Percentiles rank a stretch among this genome's conserved stretches.
These are phyloP conservation scores for Papiliotrema nemorosa DNA, from an alignment of 1,284 basidiomycete species.

Conservation along the genomic window DNA sequence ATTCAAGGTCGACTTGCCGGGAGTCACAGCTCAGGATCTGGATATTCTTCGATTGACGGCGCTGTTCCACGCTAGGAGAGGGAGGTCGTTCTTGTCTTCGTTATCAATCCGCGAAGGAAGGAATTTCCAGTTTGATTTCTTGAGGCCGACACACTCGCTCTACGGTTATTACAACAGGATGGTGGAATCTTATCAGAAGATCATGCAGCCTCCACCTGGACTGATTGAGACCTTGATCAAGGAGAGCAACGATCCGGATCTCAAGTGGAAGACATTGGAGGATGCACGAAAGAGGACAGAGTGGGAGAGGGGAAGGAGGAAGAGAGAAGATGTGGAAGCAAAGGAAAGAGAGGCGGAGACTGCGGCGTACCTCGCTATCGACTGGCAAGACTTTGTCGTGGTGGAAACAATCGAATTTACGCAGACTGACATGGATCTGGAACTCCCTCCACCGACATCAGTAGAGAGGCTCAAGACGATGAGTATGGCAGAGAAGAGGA, in stretches of 20 bases:
- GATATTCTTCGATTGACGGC: constrained; percentile 90
- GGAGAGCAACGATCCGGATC: constrained; percentile 57
- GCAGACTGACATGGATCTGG: constrained; percentile 80
- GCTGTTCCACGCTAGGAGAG: constrained; percentile 88
- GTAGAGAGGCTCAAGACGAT: constrained; percentile 93
- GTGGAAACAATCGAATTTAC: constrained; percentile 99
- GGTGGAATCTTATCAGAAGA: constrained; percentile 92
- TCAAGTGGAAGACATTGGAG: constrained; percentile 73
- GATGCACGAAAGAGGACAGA: constrained; percentile 73
- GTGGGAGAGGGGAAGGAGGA: constrained; percentile 80
- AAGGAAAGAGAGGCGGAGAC: constrained; percentile 74
- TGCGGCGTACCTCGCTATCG: constrained; percentile 85
- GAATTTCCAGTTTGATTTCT: constrained; percentile 98
- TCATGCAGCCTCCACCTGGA: constrained; percentile 78
- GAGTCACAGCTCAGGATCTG: constrained; percentile 86
- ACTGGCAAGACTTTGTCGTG: constrained; percentile 99
- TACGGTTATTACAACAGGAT: constrained; percentile 96
- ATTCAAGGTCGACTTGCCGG: constrained; percentile 85
- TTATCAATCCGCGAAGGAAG: constrained; percentile 85
- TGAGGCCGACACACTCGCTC: constrained; percentile 90
- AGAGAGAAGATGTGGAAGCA: constrained; percentile 78
- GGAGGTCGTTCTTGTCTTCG: constrained; percentile 77
- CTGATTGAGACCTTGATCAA: constrained; percentile 64
- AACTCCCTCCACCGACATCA: constrained; percentile 91
- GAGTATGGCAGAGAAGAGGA: constrained; percentile 94